These are phyloP conservation scores for Melanomma pulvis-pyrius DNA, from an alignment of 495 filamentous ascomycete genomes.

Conservation along the genomic window DNA sequence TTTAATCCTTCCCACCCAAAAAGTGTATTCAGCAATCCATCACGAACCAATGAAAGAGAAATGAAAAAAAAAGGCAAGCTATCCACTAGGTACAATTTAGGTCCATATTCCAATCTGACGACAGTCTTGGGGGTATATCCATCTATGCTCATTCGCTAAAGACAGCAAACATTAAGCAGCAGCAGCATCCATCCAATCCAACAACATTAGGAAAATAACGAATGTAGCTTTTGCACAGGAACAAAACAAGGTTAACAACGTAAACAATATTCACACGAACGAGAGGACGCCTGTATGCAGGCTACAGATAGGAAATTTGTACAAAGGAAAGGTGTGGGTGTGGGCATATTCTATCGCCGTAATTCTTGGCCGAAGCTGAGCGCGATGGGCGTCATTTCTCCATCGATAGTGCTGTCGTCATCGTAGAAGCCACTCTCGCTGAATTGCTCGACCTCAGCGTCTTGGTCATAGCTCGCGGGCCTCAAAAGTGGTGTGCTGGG, in stretches of 20 bases:
- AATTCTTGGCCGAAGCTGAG: slow-evolving; percentile 27
- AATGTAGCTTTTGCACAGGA: not conserved
- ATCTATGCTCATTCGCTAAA: slow-evolving; percentile 23
- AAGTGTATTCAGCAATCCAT: not conserved
- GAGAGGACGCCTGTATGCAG: not conserved
- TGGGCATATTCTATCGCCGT: slow-evolving; percentile 3
- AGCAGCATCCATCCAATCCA: not conserved
- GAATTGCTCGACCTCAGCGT: slow-evolving; percentile 42
- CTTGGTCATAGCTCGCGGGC: slow-evolving; percentile 45
- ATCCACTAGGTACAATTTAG: not conserved
- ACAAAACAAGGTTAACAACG: not conserved
- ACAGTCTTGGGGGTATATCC: slow-evolving; percentile 33
- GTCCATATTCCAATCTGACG: not conserved
- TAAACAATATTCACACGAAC: slow-evolving; percentile 3
- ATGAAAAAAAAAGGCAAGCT: not conserved
- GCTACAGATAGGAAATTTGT: not conserved
- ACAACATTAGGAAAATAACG: not conserved
- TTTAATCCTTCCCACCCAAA: not conserved
- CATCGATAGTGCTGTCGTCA: slow-evolving; percentile 40
- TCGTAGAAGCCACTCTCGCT: slow-evolving; percentile 42
- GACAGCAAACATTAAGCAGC: slow-evolving; percentile 12
- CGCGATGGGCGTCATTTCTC: slow-evolving; percentile 33
- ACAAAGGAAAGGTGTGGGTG: slow-evolving; percentile 7
- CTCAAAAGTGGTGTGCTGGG: slow-evolving; percentile 63
- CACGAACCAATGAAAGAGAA: not conserved